Evolutionary conservation across 2,329 filamentous ascomycete species (phyloP).

Genomic region (Neocucurbitaria cava): DNA sequence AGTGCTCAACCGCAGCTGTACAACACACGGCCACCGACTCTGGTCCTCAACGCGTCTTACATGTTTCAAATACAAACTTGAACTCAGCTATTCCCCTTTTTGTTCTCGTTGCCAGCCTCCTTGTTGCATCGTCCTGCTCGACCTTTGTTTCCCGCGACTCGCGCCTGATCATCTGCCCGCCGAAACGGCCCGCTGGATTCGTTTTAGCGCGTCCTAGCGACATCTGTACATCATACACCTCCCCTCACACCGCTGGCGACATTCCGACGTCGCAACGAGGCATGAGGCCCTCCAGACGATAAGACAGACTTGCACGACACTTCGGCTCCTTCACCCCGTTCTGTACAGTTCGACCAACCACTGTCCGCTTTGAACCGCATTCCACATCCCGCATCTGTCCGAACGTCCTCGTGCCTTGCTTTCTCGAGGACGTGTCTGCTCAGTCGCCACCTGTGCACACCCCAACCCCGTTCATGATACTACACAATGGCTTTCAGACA

Average conservation of each 20-base stretch:
- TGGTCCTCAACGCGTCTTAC: constrained; percentile 9
- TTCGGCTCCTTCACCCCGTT: constrained; percentile 8
- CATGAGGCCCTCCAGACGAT: constrained; percentile 24
- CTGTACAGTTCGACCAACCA: constrained; percentile 3
- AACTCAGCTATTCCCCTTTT: neutral
- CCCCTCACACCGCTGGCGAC: constrained; percentile 26
- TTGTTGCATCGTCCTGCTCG: neutral
- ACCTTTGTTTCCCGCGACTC: constrained; percentile 16
- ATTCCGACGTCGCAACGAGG: constrained; percentile 22
- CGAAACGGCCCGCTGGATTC: constrained; percentile 25
- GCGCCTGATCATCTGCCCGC: constrained; percentile 25
- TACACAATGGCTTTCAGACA: constrained; percentile 48
- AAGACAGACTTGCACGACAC: constrained; percentile 12
- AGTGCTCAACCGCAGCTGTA: neutral
- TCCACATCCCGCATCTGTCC: constrained; percentile 12
- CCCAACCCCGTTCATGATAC: constrained; percentile 10
- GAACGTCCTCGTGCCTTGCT: constrained; percentile 25
- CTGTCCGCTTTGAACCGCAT: neutral
- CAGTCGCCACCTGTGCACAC: constrained; percentile 17
- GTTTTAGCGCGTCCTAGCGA: constrained; percentile 28
- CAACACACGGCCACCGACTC: neutral
- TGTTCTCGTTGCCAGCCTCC: neutral
- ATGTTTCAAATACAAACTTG: neutral
- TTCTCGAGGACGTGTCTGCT: constrained; percentile 18
- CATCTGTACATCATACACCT: constrained; percentile 31